Conservation (phyloP, 345 rosid genomes). For the Rubroshorea leprosula region DNA sequence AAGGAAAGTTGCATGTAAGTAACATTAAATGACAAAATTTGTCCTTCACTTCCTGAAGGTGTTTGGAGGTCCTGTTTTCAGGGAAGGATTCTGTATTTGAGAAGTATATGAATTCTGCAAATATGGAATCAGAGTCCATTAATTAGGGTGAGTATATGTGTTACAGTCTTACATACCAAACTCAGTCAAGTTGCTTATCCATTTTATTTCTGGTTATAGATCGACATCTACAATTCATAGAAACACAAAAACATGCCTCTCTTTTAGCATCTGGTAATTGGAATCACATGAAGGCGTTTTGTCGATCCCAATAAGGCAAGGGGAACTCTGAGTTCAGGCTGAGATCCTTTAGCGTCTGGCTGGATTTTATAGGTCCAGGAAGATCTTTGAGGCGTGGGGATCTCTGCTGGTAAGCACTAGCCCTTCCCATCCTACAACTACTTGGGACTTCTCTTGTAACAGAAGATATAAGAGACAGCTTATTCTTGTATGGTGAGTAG, state of each 20-base stretch:
- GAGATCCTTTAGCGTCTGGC: slow-evolving; percentile 37
- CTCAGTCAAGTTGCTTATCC: too few relatives aligned
- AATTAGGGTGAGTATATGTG: too few relatives aligned
- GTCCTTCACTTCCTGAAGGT: too few relatives aligned
- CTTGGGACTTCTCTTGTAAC: slow-evolving; percentile 39
- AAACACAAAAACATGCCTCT: slow-evolving; percentile 10
- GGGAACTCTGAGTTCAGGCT: slow-evolving; percentile 56
- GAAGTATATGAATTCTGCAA: too few relatives aligned
- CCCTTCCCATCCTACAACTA: slow-evolving; percentile 30
- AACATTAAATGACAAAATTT: too few relatives aligned
- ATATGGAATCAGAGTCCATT: too few relatives aligned
- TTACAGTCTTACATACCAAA: too few relatives aligned
- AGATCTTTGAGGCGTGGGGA: slow-evolving; percentile 70
- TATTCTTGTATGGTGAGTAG: slow-evolving; percentile 73
- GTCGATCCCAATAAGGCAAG: slow-evolving; percentile 35
- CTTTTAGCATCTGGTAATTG: neutral
- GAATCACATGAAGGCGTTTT: slow-evolving; percentile 34
- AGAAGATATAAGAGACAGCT: slow-evolving; percentile 38
- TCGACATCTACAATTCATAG: slow-evolving; percentile 7
- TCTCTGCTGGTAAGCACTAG: slow-evolving; percentile 54
- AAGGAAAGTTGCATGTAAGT: too few relatives aligned
- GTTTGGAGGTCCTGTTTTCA: too few relatives aligned
- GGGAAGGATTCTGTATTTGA: too few relatives aligned
- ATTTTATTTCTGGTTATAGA: neutral
- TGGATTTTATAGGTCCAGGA: slow-evolving; percentile 47